phyloP scores from a whole-genome alignment of 2,329 filamentous ascomycete genomes.

The Xylariaceae sp. region DNA sequence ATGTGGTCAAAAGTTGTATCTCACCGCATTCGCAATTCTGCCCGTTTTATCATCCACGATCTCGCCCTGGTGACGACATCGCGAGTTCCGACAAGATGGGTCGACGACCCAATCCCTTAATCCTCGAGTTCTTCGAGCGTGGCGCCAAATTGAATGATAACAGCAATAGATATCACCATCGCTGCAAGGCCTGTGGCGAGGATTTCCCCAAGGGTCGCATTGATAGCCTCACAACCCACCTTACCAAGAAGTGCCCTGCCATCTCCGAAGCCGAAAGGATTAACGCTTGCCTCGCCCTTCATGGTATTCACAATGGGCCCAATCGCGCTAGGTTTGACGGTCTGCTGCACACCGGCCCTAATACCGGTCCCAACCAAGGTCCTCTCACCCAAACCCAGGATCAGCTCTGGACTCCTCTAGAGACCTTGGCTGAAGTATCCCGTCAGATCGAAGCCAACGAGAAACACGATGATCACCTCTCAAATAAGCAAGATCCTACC shows the following conservation, averaged over 20 bases:
- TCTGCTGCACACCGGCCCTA: conserved; percentile 33
- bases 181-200: conserved; percentile 85
- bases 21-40: conserved; percentile 38
- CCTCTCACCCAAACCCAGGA: conserved; percentile 46
- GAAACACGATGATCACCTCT: conserved; percentile 55
- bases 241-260: conserved; percentile 84
- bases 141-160: conserved; percentile 85
- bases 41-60: conserved; percentile 32
- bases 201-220: conserved; percentile 88
- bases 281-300: conserved; percentile 72
- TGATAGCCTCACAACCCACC: conserved; percentile 78
- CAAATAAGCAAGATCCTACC: conserved; percentile 23
- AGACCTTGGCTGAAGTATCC: conserved; percentile 87
- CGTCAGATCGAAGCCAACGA: conserved; percentile 72
- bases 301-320: conserved; percentile 61
- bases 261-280: conserved; percentile 75
- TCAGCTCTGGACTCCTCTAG: conserved; percentile 76
- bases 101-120: conserved; percentile 80
- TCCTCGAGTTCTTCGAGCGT: conserved; percentile 85
- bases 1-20: conserved; percentile 30
- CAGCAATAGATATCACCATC: conserved; percentile 90
- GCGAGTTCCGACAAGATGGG: conserved; percentile 61
- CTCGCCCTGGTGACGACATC: conserved; percentile 14
- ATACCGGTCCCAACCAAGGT: conserved; percentile 30
- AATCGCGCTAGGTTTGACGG: conserved; percentile 24